Evolutionary conservation across 306 rosid genomes (phyloP).

Genomic region (Rosa multiflora): DNA sequence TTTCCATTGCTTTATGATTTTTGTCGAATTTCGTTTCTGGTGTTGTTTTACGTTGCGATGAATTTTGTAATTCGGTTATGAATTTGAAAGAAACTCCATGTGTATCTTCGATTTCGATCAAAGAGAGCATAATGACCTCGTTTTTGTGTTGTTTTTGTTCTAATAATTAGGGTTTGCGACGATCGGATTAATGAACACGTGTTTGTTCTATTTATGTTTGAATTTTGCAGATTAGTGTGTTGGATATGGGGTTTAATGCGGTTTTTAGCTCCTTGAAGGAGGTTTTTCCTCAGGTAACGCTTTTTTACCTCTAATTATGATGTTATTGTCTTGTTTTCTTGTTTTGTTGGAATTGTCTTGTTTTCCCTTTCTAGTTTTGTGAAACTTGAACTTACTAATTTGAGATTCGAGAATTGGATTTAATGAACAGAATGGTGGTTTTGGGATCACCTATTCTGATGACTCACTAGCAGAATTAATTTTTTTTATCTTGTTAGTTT

Average conservation of each 20-base stretch:
- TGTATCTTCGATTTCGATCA: background rate
- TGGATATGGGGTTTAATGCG: slow-evolving; percentile 61
- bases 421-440: background rate
- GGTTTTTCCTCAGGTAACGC: slow-evolving; percentile 65
- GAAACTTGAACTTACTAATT: background rate
- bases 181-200: background rate
- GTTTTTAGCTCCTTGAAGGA: slow-evolving; percentile 62
- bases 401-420: background rate
- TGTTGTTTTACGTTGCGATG: background rate
- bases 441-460: slow-evolving; percentile 1
- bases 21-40: background rate
- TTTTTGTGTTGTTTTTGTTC: background rate
- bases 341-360: background rate
- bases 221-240: slow-evolving; percentile 32
- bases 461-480: too few species aligned
- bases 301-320: background rate
- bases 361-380: background rate
- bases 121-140: background rate
- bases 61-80: background rate
- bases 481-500: background rate
- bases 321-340: too few species aligned
- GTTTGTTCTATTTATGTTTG: background rate
- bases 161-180: background rate
- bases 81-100: background rate
- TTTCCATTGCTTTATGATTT: background rate